Base-by-base conservation (phyloP, 2,329 filamentous ascomycete genomes). In the Verticillium isaacii region DNA sequence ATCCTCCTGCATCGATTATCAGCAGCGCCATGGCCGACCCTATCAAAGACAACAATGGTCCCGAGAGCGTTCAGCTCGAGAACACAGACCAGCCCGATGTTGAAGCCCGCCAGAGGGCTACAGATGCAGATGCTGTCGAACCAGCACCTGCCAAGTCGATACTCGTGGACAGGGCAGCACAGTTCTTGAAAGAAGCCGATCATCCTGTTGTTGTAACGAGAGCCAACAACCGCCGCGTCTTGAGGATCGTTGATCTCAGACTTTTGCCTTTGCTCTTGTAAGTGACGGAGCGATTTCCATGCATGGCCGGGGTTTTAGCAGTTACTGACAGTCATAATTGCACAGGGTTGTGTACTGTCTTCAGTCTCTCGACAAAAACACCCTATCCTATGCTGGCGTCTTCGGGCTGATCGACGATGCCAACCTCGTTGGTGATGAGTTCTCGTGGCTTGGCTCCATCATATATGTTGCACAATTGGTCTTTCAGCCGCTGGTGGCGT, bases 361-460 rank as follows among this genome's bases (percentile, higher is more conserved):
- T 8, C 68, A 68, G 61, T 60, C 60, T 1, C 61, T 68, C 25
- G 67, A 68, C 62, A 68, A 68, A 62, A 58, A 64, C 25, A 68
- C 66, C 15, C 62, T 68, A 14, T 61, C 65, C 12, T 89, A 80
- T 79, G 85, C 85, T 0, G 83, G 83, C n/a, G 86, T 89, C 66
- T 89, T 89, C 79, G 84, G 83, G 15, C 78, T 89, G 39, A 77
- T 78, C 0, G 70, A 79, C 12, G 84, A 88, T 66, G 78, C 82
- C 0, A 65, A 77, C n/a, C 72, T 88, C 4, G 67, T 72, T 0
- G 77, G 74, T 36, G 65, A 72, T 19, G 71, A 91, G 75, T 92
- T 87, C 71, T 84, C 82, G 32, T 92, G 89, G 89, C 78, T 92
- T 0, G 74, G 74, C 9, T 75, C 74, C 0, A 70, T 77, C 32